These are phyloP conservation scores for Grammothele lineata DNA, from an alignment of 768 basidiomycete species.

Conservation along the genomic window DNA sequence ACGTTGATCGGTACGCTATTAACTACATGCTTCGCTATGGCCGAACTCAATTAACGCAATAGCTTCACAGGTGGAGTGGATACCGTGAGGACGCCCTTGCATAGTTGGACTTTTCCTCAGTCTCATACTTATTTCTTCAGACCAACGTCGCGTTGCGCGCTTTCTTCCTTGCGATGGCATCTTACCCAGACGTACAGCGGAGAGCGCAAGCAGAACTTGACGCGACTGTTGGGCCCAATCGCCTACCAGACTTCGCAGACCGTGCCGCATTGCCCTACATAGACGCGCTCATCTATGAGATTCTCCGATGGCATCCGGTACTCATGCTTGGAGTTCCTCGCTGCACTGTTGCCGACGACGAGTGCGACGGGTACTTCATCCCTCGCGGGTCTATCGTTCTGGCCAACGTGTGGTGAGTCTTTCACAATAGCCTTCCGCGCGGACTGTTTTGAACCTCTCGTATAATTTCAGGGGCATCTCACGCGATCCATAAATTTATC, in stretches of 20 bases:
- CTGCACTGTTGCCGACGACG: constrained; percentile 23
- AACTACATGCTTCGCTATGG: no score
- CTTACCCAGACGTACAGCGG: constrained; percentile 9
- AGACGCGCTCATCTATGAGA: constrained; percentile 3
- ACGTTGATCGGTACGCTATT: no score
- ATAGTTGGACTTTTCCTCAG: no score
- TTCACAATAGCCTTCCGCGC: no score
- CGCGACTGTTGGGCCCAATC: constrained; percentile 6
- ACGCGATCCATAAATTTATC: constrained; percentile 3
- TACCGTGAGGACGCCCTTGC: background rate
- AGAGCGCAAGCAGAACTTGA: constrained; percentile 14
- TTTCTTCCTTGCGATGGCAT: constrained; percentile 12
- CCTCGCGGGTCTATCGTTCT: constrained; percentile 25
- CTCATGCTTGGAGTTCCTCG: constrained; percentile 28
- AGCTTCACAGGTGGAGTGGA: background rate
- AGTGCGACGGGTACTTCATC: constrained; percentile 28
- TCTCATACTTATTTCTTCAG: background rate
- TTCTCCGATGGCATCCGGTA: constrained; percentile 6
- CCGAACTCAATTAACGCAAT: no score
- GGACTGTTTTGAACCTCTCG: background rate
- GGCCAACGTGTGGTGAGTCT: constrained; percentile 12
- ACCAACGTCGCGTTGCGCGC: background rate
- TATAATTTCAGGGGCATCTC: background rate
- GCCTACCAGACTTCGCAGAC: constrained; percentile 12
- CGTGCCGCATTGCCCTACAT: constrained; percentile 6